Percentiles rank a stretch among this genome's conserved stretches.
These are phyloP conservation scores for Gnetum montanum DNA, from an alignment of 75 land plant genomes.

Conservation along the genomic window DNA sequence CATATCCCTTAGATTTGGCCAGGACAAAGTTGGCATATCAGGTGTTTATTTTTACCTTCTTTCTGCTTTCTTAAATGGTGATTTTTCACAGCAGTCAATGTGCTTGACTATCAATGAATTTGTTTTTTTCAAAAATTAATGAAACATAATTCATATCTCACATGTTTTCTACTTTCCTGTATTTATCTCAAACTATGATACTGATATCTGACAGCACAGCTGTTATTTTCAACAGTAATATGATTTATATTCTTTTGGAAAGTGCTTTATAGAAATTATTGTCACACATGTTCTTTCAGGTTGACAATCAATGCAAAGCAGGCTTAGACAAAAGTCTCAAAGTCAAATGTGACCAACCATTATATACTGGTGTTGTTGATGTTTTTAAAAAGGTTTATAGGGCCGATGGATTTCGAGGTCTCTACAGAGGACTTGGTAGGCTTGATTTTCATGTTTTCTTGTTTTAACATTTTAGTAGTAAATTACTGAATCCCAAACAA, in stretches of 20 bases:
- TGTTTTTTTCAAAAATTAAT: too few species aligned
- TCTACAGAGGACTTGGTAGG: constrained; percentile 68
- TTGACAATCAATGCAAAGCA: background rate
- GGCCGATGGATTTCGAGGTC: constrained; percentile 45
- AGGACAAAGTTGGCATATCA: constrained; percentile 46
- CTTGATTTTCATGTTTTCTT: background rate
- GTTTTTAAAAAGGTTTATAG: constrained; percentile 35
- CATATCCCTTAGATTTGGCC: constrained; percentile 87
- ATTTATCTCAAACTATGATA: too few species aligned
- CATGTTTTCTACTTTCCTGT: too few species aligned
- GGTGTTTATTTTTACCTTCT: too few species aligned
- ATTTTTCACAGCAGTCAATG: too few species aligned
- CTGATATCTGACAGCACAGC: too few species aligned
- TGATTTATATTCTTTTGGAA: background rate
- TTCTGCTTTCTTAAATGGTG: too few species aligned
- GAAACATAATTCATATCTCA: too few species aligned
- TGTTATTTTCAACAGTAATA: too few species aligned
- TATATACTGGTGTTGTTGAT: constrained; percentile 45
- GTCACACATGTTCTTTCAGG: constrained; percentile 1
- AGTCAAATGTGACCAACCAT: constrained; percentile 3
- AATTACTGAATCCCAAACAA: too few species aligned
- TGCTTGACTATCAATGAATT: too few species aligned
- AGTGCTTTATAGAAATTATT: background rate
- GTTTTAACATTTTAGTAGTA: background rate
- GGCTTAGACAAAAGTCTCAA: constrained; percentile 2